Conservation (phyloP, 1,284 basidiomycete genomes). For the Clitocybe nebularis region DNA sequence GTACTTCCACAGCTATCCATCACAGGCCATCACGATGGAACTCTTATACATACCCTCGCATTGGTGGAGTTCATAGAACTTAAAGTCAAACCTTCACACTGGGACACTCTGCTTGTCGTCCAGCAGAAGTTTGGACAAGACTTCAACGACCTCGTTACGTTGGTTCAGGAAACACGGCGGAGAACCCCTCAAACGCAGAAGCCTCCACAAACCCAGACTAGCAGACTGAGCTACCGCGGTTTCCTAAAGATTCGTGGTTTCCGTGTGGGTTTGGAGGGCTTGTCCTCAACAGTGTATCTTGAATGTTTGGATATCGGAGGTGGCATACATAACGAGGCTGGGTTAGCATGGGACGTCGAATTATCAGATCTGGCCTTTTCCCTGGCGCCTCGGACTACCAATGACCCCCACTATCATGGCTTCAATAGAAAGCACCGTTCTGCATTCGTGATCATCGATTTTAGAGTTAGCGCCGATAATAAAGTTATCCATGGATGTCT, state of each 20-base stretch:
- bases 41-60: slow-evolving; percentile 49
- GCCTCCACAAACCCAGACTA: slow-evolving; percentile 12
- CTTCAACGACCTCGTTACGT: slow-evolving; percentile 71
- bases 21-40: slow-evolving; percentile 50
- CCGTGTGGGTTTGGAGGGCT: slow-evolving; percentile 69
- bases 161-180: slow-evolving; percentile 57
- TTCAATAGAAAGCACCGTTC: slow-evolving; percentile 65
- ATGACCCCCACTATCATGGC: slow-evolving; percentile 28
- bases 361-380: slow-evolving; percentile 73
- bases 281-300: slow-evolving; percentile 65
- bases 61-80: slow-evolving; percentile 66
- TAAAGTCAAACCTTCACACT: slow-evolving; percentile 73
- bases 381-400: slow-evolving; percentile 53
- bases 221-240: slow-evolving; percentile 37
- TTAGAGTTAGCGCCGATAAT: slow-evolving; percentile 42
- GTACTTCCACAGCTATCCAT: slow-evolving; percentile 61
- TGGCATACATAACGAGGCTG: slow-evolving; percentile 42
- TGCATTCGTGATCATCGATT: slow-evolving; percentile 80
- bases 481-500: slow-evolving; percentile 22
- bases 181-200: slow-evolving; percentile 26
- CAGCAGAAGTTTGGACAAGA: slow-evolving; percentile 85
- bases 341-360: slow-evolving; percentile 54
- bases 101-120: slow-evolving; percentile 75
- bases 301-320: slow-evolving; percentile 74
- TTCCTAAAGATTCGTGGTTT: slow-evolving; percentile 74